Evolutionary conservation across 768 basidiomycete genomes (phyloP).

Genomic region (Suillus cothurnatus): DNA sequence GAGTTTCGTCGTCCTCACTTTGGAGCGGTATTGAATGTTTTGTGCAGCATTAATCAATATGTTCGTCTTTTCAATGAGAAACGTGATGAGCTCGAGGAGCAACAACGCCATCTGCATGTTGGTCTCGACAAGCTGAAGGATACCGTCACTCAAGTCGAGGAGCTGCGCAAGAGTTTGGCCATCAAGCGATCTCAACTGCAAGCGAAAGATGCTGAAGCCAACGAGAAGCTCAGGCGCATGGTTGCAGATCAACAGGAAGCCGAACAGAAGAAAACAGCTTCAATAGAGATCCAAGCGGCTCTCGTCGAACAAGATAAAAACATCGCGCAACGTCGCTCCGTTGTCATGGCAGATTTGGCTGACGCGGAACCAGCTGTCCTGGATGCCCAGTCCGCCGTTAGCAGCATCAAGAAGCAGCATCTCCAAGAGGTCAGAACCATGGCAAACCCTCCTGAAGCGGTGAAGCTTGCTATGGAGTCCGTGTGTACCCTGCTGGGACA

Average conservation of each 20-base stretch:
- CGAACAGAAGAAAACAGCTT: conserved; percentile 96
- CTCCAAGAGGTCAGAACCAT: conserved; percentile 96
- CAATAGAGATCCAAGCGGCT: conserved; percentile 93
- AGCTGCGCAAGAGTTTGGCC: conserved; percentile 92
- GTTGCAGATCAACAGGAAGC: conserved; percentile 98
- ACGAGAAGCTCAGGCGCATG: conserved; percentile 97
- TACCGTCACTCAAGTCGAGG: conserved; percentile 96
- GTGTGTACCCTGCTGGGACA: conserved; percentile 96
- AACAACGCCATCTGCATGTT: conserved; percentile 97
- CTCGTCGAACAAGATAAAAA: conserved; percentile 88
- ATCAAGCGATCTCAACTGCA: conserved; percentile 91
- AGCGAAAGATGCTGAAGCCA: conserved; percentile 93
- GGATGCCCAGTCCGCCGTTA: conserved; percentile 95
- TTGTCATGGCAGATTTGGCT: conserved; percentile 94
- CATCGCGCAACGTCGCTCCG: conserved; percentile 84
- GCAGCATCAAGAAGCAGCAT: conserved; percentile 94
- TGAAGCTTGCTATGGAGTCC: conserved; percentile 98
- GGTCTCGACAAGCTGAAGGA: conserved; percentile 96
- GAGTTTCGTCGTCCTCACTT: conserved; percentile 39
- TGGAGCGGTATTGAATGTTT: conserved; percentile 13
- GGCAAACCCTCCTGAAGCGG: conserved; percentile 97
- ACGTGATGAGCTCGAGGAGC: conserved; percentile 96
- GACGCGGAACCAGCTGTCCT: conserved; percentile 97
- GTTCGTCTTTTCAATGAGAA: conserved; percentile 95
- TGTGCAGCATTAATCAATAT: conserved; percentile 89